These are phyloP conservation scores for Microdochium nivale DNA, from an alignment of 2,329 filamentous ascomycete species.

Conservation along the genomic window DNA sequence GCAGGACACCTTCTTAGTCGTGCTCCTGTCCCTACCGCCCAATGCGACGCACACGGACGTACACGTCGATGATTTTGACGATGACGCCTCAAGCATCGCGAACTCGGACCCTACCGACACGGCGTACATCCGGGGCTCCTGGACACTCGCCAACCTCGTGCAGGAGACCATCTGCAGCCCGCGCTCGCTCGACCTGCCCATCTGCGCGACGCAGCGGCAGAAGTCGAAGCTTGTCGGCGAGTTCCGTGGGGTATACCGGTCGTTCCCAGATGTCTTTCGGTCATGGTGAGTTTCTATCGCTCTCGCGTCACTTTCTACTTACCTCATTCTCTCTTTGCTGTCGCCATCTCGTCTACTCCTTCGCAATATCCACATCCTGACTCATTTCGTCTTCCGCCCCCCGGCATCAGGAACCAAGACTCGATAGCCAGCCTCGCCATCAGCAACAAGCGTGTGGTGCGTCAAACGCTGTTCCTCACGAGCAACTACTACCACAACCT, in stretches of 20 bases:
- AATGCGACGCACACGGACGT: conserved; percentile 75
- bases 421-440: conserved; percentile 48
- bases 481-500: conserved; percentile 78
- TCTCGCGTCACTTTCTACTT: neutral
- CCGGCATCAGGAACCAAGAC: conserved; percentile 33
- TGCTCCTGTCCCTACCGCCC: conserved; percentile 68
- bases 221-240: conserved; percentile 62
- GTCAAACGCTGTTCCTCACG: conserved; percentile 71
- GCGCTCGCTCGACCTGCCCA: conserved; percentile 63
- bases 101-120: conserved; percentile 56
- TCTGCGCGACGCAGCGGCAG: conserved; percentile 59
- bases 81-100: conserved; percentile 50
- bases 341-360: neutral
- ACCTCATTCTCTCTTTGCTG: neutral
- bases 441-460: conserved; percentile 56
- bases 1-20: conserved; percentile 75
- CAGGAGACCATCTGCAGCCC: conserved; percentile 71
- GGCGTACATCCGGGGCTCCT: conserved; percentile 66
- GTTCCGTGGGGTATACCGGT: conserved; percentile 64
- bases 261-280: conserved; percentile 62
- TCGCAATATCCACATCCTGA: no score
- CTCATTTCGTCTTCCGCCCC: no score
- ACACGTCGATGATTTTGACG: conserved; percentile 61
- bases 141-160: conserved; percentile 70
- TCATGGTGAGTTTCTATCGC: conserved; percentile 33